These are phyloP conservation scores for Somion occarium DNA, from an alignment of 1,284 basidiomycete species.

Conservation along the genomic window DNA sequence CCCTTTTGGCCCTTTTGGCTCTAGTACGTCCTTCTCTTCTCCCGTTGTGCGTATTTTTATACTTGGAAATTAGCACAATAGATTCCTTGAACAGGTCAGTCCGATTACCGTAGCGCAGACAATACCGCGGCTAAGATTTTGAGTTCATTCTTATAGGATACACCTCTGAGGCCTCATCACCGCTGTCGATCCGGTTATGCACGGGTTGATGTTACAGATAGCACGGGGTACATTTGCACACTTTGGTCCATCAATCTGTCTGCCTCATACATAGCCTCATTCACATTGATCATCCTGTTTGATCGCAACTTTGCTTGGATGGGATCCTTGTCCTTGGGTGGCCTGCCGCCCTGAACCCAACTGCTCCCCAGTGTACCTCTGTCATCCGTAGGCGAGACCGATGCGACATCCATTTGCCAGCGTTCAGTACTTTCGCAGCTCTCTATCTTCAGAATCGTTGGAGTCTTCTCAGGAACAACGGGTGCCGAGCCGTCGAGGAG, in stretches of 20 bases:
- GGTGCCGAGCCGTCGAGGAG: background rate
- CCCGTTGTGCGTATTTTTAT: no score
- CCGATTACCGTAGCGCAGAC: no score
- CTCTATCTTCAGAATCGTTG: constrained; percentile 8
- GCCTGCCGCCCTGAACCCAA: background rate
- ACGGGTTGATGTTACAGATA: background rate
- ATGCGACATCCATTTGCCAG: constrained; percentile 10
- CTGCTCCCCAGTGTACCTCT: background rate
- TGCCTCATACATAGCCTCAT: background rate
- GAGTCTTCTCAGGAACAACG: background rate
- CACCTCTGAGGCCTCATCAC: no score
- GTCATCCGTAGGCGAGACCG: background rate
- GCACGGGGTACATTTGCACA: background rate
- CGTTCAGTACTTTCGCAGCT: constrained; percentile 9
- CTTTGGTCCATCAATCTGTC: background rate
- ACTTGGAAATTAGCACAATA: no score
- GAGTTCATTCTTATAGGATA: no score
- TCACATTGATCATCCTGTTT: background rate
- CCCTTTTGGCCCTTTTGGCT: no score
- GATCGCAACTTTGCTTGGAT: background rate
- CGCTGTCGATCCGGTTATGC: background rate
- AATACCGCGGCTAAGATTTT: no score
- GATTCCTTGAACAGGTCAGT: no score
- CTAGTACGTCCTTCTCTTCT: no score
- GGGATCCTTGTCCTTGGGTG: background rate